Evolutionary conservation across 1,284 basidiomycete species (phyloP).

Genomic region (Lentinus polychrous): DNA sequence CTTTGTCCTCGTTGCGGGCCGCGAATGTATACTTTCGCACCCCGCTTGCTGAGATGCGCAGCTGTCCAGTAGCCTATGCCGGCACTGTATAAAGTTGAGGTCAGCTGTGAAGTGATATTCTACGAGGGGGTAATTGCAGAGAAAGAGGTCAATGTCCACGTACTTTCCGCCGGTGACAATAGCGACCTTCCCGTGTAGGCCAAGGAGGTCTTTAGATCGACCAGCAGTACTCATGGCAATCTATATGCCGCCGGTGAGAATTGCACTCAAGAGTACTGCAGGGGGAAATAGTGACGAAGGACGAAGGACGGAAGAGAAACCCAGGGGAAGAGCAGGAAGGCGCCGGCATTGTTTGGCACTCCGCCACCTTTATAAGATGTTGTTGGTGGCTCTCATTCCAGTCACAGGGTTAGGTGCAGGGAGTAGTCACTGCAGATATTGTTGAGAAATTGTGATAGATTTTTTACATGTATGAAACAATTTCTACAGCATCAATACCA

Average conservation of each 20-base stretch:
- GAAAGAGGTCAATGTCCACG: too few species aligned
- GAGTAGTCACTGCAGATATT: too few species aligned
- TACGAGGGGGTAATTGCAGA: not conserved
- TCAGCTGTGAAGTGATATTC: not conserved
- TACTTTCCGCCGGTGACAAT: constrained; percentile 38
- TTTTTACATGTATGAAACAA: too few species aligned
- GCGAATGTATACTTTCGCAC: constrained; percentile 15
- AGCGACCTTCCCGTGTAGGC: constrained; percentile 32
- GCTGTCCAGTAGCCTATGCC: not conserved
- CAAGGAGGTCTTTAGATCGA: constrained; percentile 28
- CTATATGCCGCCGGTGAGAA: too few species aligned
- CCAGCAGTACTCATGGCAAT: constrained; percentile 5
- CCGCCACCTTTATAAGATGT: too few species aligned
- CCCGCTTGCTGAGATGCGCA: constrained; percentile 10
- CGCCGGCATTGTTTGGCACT: too few species aligned
- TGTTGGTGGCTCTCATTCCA: too few species aligned
- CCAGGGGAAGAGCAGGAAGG: too few species aligned
- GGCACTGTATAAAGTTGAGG: not conserved
- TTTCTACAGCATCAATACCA: too few species aligned
- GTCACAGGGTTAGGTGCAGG: too few species aligned
- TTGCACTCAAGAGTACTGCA: not conserved
- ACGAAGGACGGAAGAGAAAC: too few species aligned
- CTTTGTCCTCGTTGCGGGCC: constrained; percentile 11
- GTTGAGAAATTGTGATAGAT: too few species aligned
- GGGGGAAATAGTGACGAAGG: not conserved